Conservation (phyloP, 192 early-diverging fungal genomes). For the Linnemannia hyalina region DNA sequence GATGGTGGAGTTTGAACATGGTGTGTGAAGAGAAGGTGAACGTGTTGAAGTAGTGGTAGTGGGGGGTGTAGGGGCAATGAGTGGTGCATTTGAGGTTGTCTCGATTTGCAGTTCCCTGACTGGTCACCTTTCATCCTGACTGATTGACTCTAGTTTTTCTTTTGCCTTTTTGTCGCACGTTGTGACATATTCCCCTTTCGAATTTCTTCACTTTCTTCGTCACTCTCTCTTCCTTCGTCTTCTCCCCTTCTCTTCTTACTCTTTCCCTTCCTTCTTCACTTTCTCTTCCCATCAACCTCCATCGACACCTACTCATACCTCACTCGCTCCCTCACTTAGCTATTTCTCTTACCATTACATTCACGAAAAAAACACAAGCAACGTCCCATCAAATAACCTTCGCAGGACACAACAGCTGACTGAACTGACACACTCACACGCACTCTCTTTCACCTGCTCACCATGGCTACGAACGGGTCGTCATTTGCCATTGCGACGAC, state of each 20-base stretch:
- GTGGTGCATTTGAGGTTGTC: too few species aligned
- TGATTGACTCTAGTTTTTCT: not conserved
- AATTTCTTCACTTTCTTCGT: not conserved
- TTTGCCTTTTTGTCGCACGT: not conserved
- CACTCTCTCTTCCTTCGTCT: not conserved
- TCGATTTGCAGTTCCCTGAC: too few species aligned
- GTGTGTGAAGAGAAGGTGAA: too few species aligned
- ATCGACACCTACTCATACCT: not conserved
- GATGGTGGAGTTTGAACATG: too few species aligned
- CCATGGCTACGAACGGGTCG: not conserved
- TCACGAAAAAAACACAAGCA: not conserved
- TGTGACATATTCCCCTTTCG: too few species aligned
- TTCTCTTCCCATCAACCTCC: not conserved
- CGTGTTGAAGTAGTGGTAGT: too few species aligned
- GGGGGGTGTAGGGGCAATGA: too few species aligned
- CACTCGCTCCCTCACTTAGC: not conserved
- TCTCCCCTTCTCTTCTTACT: not conserved
- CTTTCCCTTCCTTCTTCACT: not conserved
- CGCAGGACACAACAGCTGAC: not conserved
- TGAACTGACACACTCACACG: not conserved
- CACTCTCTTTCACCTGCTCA: not conserved
- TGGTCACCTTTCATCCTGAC: not conserved
- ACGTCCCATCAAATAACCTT: not conserved
- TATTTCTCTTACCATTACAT: not conserved
- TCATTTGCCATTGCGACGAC: not conserved